Percentiles rank a stretch among this genome's conserved stretches.
phyloP scores from a whole-genome alignment of 116 monocot genomes.

The Cymodocea nodosa region DNA sequence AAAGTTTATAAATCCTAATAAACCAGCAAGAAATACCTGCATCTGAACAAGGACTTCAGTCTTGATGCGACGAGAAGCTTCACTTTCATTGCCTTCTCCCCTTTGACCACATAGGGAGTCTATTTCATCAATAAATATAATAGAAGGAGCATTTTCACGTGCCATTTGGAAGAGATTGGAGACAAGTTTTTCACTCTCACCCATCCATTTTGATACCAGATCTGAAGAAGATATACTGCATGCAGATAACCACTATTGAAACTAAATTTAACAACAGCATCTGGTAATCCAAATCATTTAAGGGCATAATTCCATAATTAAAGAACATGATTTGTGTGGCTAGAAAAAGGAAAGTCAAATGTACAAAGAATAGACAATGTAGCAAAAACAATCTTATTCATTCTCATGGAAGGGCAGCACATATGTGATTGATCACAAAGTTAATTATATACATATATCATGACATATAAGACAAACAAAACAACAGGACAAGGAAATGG shows the following conservation, averaged over 20 bases:
- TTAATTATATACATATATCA: too few relatives aligned
- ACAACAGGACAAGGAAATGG: too few relatives aligned
- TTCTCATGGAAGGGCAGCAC: too few relatives aligned
- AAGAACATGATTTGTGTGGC: too few relatives aligned
- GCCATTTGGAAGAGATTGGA: slow-evolving; percentile 99
- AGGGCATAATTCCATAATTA: background rate
- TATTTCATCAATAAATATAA: slow-evolving; percentile 98
- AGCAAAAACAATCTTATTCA: too few relatives aligned
- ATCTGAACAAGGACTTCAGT: slow-evolving; percentile 99
- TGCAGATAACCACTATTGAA: slow-evolving; percentile 20
- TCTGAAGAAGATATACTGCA: slow-evolving; percentile 99
- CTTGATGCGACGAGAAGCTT: slow-evolving; percentile 98
- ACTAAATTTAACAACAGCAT: slow-evolving; percentile 10
- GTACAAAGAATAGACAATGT: too few relatives aligned
- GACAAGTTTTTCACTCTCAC: slow-evolving; percentile 99
- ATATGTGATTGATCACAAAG: too few relatives aligned
- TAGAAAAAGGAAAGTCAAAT: too few relatives aligned
- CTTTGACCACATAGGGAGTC: slow-evolving; percentile 93
- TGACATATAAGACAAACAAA: too few relatives aligned
- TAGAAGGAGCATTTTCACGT: slow-evolving; percentile 98
- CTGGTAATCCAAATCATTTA: slow-evolving; percentile 1
- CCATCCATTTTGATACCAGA: slow-evolving; percentile 99
- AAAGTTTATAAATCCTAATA: background rate
- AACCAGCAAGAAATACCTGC: slow-evolving; percentile 47
- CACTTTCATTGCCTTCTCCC: slow-evolving; percentile 99